A percentile compares a stretch with the other conserved stretches of the same genome.
Evolutionary conservation across 2,329 filamentous ascomycete species (phyloP).

Genomic region (Alternaria sp.): DNA sequence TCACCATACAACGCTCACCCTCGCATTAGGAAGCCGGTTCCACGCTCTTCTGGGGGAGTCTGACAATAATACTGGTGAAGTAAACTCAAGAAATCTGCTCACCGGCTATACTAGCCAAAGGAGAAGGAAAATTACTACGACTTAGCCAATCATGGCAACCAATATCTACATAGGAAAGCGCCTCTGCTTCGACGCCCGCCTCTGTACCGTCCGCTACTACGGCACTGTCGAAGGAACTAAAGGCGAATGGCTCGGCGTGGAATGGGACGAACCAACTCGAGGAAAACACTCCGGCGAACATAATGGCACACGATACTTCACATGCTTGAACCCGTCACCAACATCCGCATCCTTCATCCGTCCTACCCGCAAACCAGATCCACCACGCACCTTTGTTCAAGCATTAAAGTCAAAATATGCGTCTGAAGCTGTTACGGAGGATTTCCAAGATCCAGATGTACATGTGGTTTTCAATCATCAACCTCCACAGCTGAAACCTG

Average conservation of each 20-base stretch:
- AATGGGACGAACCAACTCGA: constrained; percentile 89
- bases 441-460: constrained; percentile 49
- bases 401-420: constrained; percentile 88
- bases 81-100: not conserved
- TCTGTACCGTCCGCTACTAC: constrained; percentile 86
- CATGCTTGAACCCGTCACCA: constrained; percentile 64
- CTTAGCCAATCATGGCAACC: constrained; percentile 34
- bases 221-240: constrained; percentile 79
- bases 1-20: not conserved
- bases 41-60: not conserved
- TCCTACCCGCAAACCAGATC: constrained; percentile 74
- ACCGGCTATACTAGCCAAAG: too few relatives aligned
- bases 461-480: constrained; percentile 42
- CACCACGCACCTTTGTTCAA: constrained; percentile 76
- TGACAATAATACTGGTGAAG: not conserved
- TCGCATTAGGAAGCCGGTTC: not conserved
- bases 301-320: constrained; percentile 67
- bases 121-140: not conserved
- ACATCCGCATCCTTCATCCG: constrained; percentile 89
- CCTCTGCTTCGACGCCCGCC: constrained; percentile 77
- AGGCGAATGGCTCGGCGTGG: constrained; percentile 89
- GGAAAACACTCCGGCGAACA: constrained; percentile 93
- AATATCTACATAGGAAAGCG: constrained; percentile 72
- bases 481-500: constrained; percentile 54
- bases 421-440: constrained; percentile 47